Percentiles rank a stretch among this genome's conserved stretches.
Conservation (phyloP, 345 rosid genomes). For the Tarenaya hassleriana region DNA sequence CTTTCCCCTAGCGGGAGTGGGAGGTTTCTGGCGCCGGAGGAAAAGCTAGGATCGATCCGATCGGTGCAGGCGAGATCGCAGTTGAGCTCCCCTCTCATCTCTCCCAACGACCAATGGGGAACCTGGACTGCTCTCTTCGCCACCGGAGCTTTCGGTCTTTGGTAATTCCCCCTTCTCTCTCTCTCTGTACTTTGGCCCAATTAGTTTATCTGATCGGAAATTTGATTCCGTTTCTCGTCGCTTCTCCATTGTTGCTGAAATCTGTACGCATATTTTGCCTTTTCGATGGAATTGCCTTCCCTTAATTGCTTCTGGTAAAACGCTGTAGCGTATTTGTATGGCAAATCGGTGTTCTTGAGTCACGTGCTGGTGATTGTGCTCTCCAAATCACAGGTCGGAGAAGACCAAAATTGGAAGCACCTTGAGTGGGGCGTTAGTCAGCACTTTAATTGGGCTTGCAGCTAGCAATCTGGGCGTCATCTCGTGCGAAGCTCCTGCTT, state of each 20-base stretch:
- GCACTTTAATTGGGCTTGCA: slow-evolving; percentile 74
- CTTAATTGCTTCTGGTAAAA: neutral
- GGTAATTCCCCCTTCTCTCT: slow-evolving; percentile 34
- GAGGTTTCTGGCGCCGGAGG: slow-evolving; percentile 31
- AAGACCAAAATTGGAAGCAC: slow-evolving; percentile 74
- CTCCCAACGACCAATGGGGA: slow-evolving; percentile 74
- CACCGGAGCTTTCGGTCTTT: slow-evolving; percentile 72
- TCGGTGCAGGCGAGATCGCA: slow-evolving; percentile 47
- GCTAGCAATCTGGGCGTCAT: slow-evolving; percentile 76
- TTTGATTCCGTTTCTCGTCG: neutral
- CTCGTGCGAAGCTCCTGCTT: slow-evolving; percentile 62
- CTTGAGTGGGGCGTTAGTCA: slow-evolving; percentile 78
- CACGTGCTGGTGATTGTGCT: neutral
- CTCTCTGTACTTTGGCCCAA: neutral
- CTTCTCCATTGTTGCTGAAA: neutral
- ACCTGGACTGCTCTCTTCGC: slow-evolving; percentile 81
- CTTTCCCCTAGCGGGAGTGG: slow-evolving; percentile 12
- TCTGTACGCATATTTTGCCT: neutral
- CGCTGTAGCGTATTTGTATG: neutral
- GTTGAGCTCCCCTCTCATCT: slow-evolving; percentile 51
- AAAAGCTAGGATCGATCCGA: slow-evolving; percentile 20
- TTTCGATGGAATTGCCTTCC: slow-evolving; percentile 6
- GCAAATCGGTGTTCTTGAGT: neutral
- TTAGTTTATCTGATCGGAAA: slow-evolving; percentile 2
- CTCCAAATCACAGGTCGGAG: slow-evolving; percentile 60